Evolutionary conservation across 495 filamentous ascomycete species (phyloP), one percentile per base, ranked within the genome.

Genomic region (Durotheca rogersii): DNA sequence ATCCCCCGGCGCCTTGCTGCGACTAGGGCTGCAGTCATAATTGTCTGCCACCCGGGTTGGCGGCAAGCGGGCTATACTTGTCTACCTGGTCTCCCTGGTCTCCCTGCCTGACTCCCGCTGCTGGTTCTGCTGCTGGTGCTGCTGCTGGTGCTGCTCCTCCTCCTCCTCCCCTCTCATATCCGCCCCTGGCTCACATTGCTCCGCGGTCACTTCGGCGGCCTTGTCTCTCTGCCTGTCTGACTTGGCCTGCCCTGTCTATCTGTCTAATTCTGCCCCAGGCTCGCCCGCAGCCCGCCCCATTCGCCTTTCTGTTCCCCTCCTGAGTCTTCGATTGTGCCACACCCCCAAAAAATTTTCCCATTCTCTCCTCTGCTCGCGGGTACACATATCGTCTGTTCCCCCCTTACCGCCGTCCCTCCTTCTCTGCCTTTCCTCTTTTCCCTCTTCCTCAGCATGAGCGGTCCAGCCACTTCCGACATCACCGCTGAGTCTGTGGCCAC

Each of bases 381-480:
- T 54, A 57, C 62, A 57, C 51, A 66, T 66, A 66, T 63, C 57
- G 60, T 33, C 53, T 47, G 48, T 30, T 55, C 53, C 51, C 58
- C 57, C 56, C 61, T 61, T 58, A 50, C 60, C 64, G 54, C 52
- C 54, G 55, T 52, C 64, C 58, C 58, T 56, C 58, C 50, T 58
- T 58, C 51, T 72, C 50, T 44, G 57, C 51, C 42, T 64, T 56
- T 62, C 54, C 49, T 47, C 48, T 45, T 39, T 60, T 45, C 47
- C 49, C 56, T 60, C 54, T 49, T 62, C 66, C 60, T 62, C 64
- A 68, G 62, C 70, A 83, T 83, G 79, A 75, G 74, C 72, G 70
- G 77, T 54, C 61, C 62, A 67, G 55, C 66, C 64, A 59, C 65
- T 38, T 56, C 62, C 55, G 51, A 65, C 53, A 51, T 35, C 41